Evolutionary conservation across 2,329 filamentous ascomycete species (phyloP), one percentile per base, ranked within the genome.

Genomic region (Cercospora beticola): DNA sequence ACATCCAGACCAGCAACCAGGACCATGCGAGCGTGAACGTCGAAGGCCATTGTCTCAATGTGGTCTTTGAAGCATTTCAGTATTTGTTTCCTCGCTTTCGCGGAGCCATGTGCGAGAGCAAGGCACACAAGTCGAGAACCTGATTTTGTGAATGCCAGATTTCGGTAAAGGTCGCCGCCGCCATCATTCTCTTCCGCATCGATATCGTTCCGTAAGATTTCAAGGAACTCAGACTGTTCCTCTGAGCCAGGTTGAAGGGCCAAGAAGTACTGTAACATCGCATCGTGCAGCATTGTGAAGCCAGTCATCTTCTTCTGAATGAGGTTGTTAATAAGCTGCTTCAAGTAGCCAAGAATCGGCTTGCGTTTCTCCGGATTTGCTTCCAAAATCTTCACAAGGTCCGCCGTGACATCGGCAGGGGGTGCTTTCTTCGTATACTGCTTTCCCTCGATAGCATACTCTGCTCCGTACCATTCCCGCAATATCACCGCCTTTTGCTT

Each of bases 201-300:
- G 77, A 97, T 92, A 73, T 99, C 94, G 49, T 92, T 92, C 82
- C 96, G 97, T 76, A 99, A 84, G 73, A 96, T 86, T 80, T 98
- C 94, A 67, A 96, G 82, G 77, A 97, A 97, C 75, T 97, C 93
- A 33, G 85, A 91, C 52, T 92, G 89, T 79, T 98, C 94, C 67
- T 92, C 89, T 56, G 89, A 92, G 3, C 91, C 93, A 4, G 87
- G 84, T 72, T 91, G 90, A 58, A 90, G 88, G 75, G 91, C 94
- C 64, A 93, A 83, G 81, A 94, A 97, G 81, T 97, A 99, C 79
- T 99, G 94, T 68, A 97, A 85, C 94, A 99, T 97, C 61, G 95
- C 95, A 76, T 98, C 95, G 80, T 99, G 96, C 21, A 99, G 87
- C 87, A 99, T 96, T 2, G 94, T 98, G 82, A 99, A 98, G 9